Evolutionary conservation across 2,329 filamentous ascomycete species (phyloP).

Genomic region (Thelonectria olida): DNA sequence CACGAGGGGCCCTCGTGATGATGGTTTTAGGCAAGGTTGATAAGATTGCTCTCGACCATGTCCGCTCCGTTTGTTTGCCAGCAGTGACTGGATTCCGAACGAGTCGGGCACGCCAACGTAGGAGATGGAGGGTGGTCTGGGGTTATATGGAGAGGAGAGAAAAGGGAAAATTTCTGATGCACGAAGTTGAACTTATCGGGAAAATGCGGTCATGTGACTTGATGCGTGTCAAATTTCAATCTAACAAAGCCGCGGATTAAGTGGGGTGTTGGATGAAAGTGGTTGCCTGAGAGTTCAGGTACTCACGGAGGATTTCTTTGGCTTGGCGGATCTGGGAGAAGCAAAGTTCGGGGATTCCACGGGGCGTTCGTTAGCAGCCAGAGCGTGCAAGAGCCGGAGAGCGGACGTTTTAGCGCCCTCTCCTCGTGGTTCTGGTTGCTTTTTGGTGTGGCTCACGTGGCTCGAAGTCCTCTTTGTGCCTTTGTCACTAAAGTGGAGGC

Average conservation of each 20-base stretch:
- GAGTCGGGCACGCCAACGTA: constrained; percentile 49
- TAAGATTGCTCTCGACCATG: constrained; percentile 66
- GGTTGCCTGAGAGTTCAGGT: constrained; percentile 18
- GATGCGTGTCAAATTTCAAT: background rate
- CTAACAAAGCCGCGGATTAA: background rate
- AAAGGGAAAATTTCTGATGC: constrained; percentile 33
- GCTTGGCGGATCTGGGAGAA: background rate
- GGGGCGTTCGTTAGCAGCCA: no score
- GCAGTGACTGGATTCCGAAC: constrained; percentile 46
- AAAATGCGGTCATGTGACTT: constrained; percentile 36
- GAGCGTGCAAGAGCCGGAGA: no score
- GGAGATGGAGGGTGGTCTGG: constrained; percentile 56
- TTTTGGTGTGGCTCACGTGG: constrained; percentile 19
- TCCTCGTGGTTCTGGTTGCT: background rate
- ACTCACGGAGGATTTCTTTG: background rate
- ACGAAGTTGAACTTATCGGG: constrained; percentile 28
- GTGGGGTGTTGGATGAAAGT: background rate
- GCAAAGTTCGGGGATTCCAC: no score
- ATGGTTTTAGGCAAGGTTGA: constrained; percentile 73
- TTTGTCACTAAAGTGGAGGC: constrained; percentile 5
- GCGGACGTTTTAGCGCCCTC: no score
- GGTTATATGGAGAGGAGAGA: constrained; percentile 44
- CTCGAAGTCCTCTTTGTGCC: background rate
- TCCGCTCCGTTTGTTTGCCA: constrained; percentile 59
- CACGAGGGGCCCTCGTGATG: constrained; percentile 72